Conservation (phyloP, 176 grass and related monocot species). For the Panicum miliaceum region DNA sequence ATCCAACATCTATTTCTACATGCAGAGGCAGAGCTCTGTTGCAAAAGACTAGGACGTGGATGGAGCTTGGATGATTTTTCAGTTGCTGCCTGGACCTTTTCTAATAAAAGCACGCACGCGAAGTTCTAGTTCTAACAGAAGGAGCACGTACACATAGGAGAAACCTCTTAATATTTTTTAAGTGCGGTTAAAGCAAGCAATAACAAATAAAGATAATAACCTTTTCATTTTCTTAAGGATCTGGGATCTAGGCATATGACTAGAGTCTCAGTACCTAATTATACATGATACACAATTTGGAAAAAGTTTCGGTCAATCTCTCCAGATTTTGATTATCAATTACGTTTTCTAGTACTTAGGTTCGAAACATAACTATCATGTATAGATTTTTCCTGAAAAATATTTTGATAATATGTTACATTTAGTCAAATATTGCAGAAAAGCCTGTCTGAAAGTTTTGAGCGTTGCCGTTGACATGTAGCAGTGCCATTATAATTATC, state of each 20-base stretch:
- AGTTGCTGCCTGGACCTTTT: not conserved
- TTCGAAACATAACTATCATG: not conserved
- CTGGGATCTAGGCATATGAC: no score
- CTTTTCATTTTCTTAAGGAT: no score
- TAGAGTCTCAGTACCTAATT: no score
- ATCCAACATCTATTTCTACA: no score
- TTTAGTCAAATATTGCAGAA: no score
- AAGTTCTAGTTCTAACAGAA: not conserved
- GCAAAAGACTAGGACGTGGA: not conserved
- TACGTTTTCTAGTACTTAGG: not conserved
- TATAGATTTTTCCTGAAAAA: not conserved
- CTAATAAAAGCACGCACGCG: not conserved
- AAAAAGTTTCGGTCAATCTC: not conserved
- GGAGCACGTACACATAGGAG: not conserved
- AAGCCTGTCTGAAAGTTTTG: not conserved
- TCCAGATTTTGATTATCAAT: not conserved
- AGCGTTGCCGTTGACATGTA: not conserved
- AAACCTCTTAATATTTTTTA: not conserved
- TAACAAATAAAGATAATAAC: not conserved
- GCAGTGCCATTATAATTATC: no score
- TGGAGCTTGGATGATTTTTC: not conserved
- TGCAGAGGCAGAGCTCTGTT: no score
- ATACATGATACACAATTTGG: not conserved
- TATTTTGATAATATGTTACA: no score
- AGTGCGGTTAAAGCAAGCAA: not conserved